A percentile compares a stretch with the other conserved stretches of the same genome.
Conservation (phyloP, 176 grass and related monocot species). For the Eleusine indica region DNA sequence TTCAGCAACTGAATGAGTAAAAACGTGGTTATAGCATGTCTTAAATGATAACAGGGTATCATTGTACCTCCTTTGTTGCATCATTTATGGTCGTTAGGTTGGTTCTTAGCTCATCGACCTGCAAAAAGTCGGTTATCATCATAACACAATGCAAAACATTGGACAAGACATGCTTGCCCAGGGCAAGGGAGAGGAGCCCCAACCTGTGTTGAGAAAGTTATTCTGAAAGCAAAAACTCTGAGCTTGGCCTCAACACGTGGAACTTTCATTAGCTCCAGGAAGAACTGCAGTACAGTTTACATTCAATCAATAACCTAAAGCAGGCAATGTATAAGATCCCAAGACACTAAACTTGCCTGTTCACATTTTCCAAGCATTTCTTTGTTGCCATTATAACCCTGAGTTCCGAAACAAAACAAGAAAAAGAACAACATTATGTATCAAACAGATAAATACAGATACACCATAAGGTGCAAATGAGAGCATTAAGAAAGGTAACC, state of each 20-base stretch:
- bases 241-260: constrained; percentile 96
- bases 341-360: constrained; percentile 70
- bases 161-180: constrained; percentile 10
- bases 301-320: constrained; percentile 39
- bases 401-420: constrained; percentile 25
- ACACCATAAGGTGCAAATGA: constrained; percentile 19
- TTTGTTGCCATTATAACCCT: constrained; percentile 85
- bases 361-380: constrained; percentile 98
- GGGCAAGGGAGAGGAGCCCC: not conserved
- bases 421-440: constrained; percentile 9
- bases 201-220: constrained; percentile 90
- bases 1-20: constrained; percentile 28
- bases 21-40: constrained; percentile 1
- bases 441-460: constrained; percentile 22
- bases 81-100: constrained; percentile 89
- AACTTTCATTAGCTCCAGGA: constrained; percentile 96
- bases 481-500: constrained; percentile 46
- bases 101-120: constrained; percentile 76
- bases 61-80: constrained; percentile 81
- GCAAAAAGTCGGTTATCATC: constrained; percentile 32
- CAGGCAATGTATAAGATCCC: constrained; percentile 12
- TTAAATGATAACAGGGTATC: not conserved
- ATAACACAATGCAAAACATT: constrained; percentile 32
- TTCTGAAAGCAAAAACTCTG: constrained; percentile 95
- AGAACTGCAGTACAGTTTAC: constrained; percentile 66